A percentile compares a stretch with the other conserved stretches of the same genome.
phyloP scores from a whole-genome alignment of 768 basidiomycete species.

The Podaxis pistillaris region DNA sequence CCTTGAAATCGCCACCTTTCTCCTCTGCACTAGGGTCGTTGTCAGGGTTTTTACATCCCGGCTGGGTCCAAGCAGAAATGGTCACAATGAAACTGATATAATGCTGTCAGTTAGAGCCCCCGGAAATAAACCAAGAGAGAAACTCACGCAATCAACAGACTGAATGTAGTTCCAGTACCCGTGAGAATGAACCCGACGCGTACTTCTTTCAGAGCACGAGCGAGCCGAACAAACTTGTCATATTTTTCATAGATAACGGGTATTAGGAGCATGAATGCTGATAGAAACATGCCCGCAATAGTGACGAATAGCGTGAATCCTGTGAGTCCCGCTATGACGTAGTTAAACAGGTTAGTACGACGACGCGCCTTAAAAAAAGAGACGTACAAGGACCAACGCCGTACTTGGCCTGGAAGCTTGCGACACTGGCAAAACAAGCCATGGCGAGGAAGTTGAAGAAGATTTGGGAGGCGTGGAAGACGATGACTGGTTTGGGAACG shows the following conservation, averaged over 20 bases:
- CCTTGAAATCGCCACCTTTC: conserved; percentile 63
- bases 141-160: conserved; percentile 77
- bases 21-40: conserved; percentile 76
- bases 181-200: conserved; percentile 85
- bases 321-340: conserved; percentile 70
- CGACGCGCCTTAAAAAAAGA: conserved; percentile 7
- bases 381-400: conserved; percentile 81
- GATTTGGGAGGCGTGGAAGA: conserved; percentile 72
- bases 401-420: conserved; percentile 85
- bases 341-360: conserved; percentile 16
- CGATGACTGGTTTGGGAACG: conserved; percentile 78
- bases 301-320: conserved; percentile 86
- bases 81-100: conserved; percentile 64
- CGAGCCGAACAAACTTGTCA: conserved; percentile 74
- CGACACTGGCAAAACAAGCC: conserved; percentile 89
- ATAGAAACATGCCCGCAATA: conserved; percentile 67
- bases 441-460: conserved; percentile 95
- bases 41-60: conserved; percentile 83
- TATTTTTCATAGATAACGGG: conserved; percentile 86
- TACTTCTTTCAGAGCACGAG: conserved; percentile 77
- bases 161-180: conserved; percentile 61
- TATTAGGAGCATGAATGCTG: conserved; percentile 69
- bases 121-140: conserved; percentile 7
- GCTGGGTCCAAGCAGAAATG: conserved; percentile 83
- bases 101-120: conserved; percentile 3